Base-by-base conservation (phyloP, 202 grass and related monocot genomes). In the Elaeis oleifera region DNA sequence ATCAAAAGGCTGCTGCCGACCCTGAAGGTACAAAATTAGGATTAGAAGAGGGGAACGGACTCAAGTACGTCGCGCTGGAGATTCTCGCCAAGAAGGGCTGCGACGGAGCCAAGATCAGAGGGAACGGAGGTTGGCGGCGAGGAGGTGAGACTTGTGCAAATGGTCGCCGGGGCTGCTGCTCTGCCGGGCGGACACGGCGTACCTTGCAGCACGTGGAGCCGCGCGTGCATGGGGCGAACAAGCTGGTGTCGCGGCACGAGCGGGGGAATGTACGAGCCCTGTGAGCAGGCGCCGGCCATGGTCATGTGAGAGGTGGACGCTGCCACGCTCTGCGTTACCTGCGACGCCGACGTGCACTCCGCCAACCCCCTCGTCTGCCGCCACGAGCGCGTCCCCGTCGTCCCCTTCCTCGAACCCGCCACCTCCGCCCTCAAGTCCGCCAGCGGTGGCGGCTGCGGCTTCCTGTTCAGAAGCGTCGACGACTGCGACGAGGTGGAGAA, bases 321-420 rank as follows among this genome's bases (percentile, higher is more conserved):
- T 16, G 63, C 63, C 1, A 16, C 23, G 3, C 63, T 65, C 15
- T 65, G 63, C 23, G 16, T 51, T 8, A 50, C 62, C 5, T 65
- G 62, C 49, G 62, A 65, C 49, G 63, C 49, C 49, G 49, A 65
- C 16, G 52, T 65, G 49, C 49, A 65, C 49, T 53, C 63, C 63
- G 63, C 63, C 22, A 65, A 65, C 49, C 49, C 49, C 22, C 63
- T 65, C 49, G 63, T 49, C 17, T 3, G 63, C 48, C 63, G 63
- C 23, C 23, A 53, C 49, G 23, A 65, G 5, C 49, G 63, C 14
- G 15, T 8, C n/a, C 63, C 63, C 23, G 4, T 65, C 16, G 23
- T 52, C 21, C 63, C 63, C 48, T 65, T 65, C 63, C 4, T 65
- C 13, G 63, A 65, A 19, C 49, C 49, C 22, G n/a, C 27, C 60